A percentile compares a stretch with the other conserved stretches of the same genome.
Evolutionary conservation across 805 yeast species (phyloP).

Genomic region (Metschnikowia shivogae): DNA sequence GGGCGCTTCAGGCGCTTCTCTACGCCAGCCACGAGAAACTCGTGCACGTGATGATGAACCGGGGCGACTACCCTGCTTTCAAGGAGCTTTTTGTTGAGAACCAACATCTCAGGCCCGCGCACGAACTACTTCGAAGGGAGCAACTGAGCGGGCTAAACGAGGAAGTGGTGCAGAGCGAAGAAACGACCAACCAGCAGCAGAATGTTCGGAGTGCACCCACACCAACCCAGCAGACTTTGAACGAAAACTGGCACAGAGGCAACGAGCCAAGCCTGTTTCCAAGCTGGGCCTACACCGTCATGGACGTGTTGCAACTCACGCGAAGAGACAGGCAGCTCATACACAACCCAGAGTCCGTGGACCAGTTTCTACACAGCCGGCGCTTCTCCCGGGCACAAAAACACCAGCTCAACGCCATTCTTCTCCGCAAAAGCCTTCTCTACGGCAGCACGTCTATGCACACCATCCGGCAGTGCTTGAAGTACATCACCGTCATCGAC

Average conservation of each 20-base stretch:
- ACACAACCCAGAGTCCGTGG: neutral
- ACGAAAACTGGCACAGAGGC: too few species aligned
- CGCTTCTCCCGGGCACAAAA: constrained; percentile 13
- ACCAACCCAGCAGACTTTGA: too few species aligned
- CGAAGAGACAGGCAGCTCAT: neutral
- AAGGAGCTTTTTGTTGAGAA: constrained; percentile 2
- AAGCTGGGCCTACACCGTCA: constrained; percentile 13
- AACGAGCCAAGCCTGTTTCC: neutral
- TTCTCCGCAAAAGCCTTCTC: constrained; percentile 18
- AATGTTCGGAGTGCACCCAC: too few species aligned
- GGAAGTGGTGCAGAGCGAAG: too few species aligned
- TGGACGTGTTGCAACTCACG: constrained; percentile 20
- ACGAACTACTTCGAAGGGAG: too few species aligned
- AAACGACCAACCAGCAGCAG: too few species aligned
- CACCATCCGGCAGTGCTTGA: constrained; percentile 16
- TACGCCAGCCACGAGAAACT: constrained; percentile 19
- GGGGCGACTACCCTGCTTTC: constrained; percentile 23
- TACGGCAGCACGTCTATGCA: constrained; percentile 8
- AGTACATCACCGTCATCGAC: constrained; percentile 12
- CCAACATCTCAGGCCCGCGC: too few species aligned
- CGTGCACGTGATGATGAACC: constrained; percentile 27
- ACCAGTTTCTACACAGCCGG: constrained; percentile 15
- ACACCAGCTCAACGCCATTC: constrained; percentile 19
- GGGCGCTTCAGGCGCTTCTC: constrained; percentile 7
- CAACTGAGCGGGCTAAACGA: too few species aligned